Base-by-base conservation (phyloP, 495 filamentous ascomycete species). In the Mytilinidion resinicola region DNA sequence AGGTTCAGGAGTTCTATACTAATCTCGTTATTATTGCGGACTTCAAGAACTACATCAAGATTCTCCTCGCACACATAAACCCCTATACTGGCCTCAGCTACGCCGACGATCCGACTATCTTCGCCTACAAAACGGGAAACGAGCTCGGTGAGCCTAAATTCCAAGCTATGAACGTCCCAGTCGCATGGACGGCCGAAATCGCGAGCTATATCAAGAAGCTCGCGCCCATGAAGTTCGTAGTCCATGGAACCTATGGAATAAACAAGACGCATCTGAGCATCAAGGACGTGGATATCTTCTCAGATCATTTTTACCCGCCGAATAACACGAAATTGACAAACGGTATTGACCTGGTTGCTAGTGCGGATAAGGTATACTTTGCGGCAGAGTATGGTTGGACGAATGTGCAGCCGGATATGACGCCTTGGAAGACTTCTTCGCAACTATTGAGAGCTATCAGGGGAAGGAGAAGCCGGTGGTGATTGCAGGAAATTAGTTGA, bases 241-340 rank as follows among this genome's bases (percentile, higher is more conserved):
- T 82, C 20, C 78, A 82, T 56, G 78, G 79, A 15, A 80, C 78
- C 3, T 82, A 81, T 57, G 79, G 79, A 19, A 69, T 82, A 55
- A 81, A 81, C 70, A 67, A 56, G 49, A 76, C 73, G 14, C 76
- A 81, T 60, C 69, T 81, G 15, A 48, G 41, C 36, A 72, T 81
- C 53, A 53, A 68, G 14, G 76, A 76, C 60, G 66, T 82, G 3
- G 79, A 81, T 63, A 76, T 80, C 51, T 78, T 72, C 62, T 76
- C 73, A 15, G 70, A 82, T 60, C 80, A 82, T 60, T 80, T 74
- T 67, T 81, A 81, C 53, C 78, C 78, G 0, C 60, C 76, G 55
- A 72, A 78, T 50, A 70, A 70, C 17, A 65, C 68, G 12, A 75
- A 74, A 50, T 67, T 82, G 38, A 58, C 69, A 41, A 48, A 60